Evolutionary conservation across 768 basidiomycete genomes (phyloP).

Genomic region (Guyanaporus albipodus): DNA sequence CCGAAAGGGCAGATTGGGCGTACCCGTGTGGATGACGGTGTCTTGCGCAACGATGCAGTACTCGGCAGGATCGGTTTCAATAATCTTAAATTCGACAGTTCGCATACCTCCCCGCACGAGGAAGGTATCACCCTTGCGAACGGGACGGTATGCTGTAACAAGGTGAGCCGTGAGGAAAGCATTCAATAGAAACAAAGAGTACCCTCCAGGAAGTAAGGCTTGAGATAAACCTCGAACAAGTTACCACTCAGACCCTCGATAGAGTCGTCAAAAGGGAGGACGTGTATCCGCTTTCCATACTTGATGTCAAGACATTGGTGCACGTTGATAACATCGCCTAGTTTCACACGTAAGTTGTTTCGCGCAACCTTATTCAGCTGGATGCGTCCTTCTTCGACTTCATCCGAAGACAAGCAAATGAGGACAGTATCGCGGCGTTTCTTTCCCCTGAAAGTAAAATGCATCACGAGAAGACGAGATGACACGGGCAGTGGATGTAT

Average conservation of each 20-base stretch:
- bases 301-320: slow-evolving; percentile 97
- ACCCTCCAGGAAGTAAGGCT: slow-evolving; percentile 98
- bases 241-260: slow-evolving; percentile 97
- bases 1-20: neutral
- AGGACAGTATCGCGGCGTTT: slow-evolving; percentile 97
- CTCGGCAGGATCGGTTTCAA: slow-evolving; percentile 96
- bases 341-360: slow-evolving; percentile 96
- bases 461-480: neutral
- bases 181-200: slow-evolving; percentile 20
- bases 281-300: slow-evolving; percentile 96
- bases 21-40: slow-evolving; percentile 92
- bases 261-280: slow-evolving; percentile 97
- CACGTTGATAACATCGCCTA: slow-evolving; percentile 93
- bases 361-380: slow-evolving; percentile 99
- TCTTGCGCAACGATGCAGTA: slow-evolving; percentile 99
- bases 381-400: slow-evolving; percentile 97
- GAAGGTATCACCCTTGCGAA: slow-evolving; percentile 98
- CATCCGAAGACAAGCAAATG: slow-evolving; percentile 92
- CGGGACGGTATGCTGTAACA: slow-evolving; percentile 77
- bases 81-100: slow-evolving; percentile 98
- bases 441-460: slow-evolving; percentile 65
- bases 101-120: slow-evolving; percentile 98
- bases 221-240: slow-evolving; percentile 97
- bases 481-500: slow-evolving; percentile 16
- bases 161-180: neutral